Evolutionary conservation across 2,329 filamentous ascomycete species (phyloP), one percentile per base, ranked within the genome.

Genomic region (Ustilaginoidea virens): DNA sequence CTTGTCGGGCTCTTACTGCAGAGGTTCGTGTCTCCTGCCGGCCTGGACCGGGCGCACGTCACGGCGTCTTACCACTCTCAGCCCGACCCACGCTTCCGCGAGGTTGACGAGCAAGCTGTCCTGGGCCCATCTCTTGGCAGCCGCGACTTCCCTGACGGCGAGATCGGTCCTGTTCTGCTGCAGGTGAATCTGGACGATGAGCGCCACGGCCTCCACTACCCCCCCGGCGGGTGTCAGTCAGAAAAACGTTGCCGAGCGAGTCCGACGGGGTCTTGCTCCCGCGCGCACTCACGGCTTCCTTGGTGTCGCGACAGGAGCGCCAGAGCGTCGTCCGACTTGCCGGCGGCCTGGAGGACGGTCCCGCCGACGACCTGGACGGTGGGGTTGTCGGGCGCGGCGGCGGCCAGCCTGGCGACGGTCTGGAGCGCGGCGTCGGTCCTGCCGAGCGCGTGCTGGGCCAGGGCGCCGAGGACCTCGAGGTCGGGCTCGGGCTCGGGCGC

Each of bases 61-160:
- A n/a, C n/a, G n/a, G n/a, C n/a, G n/a, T n/a, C 51, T 36, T 68
- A 90, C 83, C 55, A 87, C 63, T 52, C 90, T 69, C 53, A 96
- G 56, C 17, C 85, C 86, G 38, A 93, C 80, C 90, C 87, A 98
- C 6, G 82, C 82, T 58, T 98, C 90, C 6, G 86, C 86, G 39
- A 98, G 58, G 55, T 98, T 96, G 39, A 96, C 82, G 28, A 96
- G 63, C 22, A 96, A 60, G 41, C 79, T 92, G 51, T 96, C 90
- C 56, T 98, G 87, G 6, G 87, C 90, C 81, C 87, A 96, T 55
- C 82, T 72, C 51, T 86, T 74, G 20, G 90, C 90, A 20, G 79
- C 73, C 29, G 74, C 63, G 21, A 92, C 85, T 58, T 94, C 87
- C 56, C 93, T 93, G 9, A 85, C 45, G 2, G 90, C 90, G 27